phyloP scores from a whole-genome alignment of 164 flowering plant species.

The Annona cherimola region DNA sequence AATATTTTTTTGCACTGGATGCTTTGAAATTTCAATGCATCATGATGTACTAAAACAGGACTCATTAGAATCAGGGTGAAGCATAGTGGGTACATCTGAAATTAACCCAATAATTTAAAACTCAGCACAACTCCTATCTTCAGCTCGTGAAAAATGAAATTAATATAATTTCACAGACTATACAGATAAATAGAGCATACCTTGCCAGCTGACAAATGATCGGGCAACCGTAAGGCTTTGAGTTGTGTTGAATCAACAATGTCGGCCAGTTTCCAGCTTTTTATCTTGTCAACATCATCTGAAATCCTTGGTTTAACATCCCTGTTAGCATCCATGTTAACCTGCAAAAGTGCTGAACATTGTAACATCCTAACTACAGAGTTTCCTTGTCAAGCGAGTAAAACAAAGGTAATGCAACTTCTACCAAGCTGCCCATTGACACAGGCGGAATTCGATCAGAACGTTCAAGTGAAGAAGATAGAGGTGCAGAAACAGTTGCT shows the following conservation, averaged over 20 bases:
- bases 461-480: constrained; percentile 15
- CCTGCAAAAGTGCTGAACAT: constrained; percentile 11
- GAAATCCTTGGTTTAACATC: constrained; percentile 21
- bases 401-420: not conserved
- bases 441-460: constrained; percentile 17
- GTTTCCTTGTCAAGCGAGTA: not conserved
- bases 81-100: not conserved
- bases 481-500: constrained; percentile 17
- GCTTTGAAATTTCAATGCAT: no score
- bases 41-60: no score
- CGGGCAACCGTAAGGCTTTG: constrained; percentile 16
- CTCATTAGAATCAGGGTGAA: no score
- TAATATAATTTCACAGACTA: not conserved
- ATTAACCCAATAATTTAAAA: not conserved
- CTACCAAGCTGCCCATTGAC: constrained; percentile 13
- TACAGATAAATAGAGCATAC: constrained; percentile 1
- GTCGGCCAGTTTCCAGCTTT: constrained; percentile 22
- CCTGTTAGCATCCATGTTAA: constrained; percentile 14
- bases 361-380: not conserved
- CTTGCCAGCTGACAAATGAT: constrained; percentile 17
- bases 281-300: constrained; percentile 18
- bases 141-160: not conserved
- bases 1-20: no score
- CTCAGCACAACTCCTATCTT: not conserved
- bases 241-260: constrained; percentile 17